These are phyloP conservation scores for Cucurbita ficifolia DNA, from an alignment of 306 rosid species.

Conservation along the genomic window DNA sequence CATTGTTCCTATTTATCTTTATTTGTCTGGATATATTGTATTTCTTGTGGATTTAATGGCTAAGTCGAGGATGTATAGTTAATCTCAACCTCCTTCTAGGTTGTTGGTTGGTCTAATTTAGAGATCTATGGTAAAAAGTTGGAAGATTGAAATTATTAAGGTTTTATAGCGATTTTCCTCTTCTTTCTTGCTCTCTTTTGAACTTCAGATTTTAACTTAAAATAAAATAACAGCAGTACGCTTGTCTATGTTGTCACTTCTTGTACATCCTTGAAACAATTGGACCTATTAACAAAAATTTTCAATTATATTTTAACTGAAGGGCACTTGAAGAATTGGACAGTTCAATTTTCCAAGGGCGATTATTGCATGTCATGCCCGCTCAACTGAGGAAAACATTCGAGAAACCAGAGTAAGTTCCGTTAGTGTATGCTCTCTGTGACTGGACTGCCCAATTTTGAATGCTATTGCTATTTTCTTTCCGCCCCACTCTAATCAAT, in stretches of 20 bases:
- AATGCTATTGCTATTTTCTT: background rate
- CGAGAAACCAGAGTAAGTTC: constrained; percentile 46
- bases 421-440: background rate
- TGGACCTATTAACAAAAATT: background rate
- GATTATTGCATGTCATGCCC: constrained; percentile 82
- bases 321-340: constrained; percentile 71
- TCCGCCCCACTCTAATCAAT: background rate
- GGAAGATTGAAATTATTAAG: background rate
- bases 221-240: background rate
- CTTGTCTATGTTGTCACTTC: background rate
- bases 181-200: background rate
- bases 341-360: constrained; percentile 73
- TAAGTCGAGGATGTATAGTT: background rate
- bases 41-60: background rate
- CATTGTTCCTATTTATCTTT: background rate
- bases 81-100: background rate
- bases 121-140: background rate
- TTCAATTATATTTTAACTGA: constrained; percentile 3
- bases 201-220: background rate
- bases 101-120: background rate
- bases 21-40: background rate
- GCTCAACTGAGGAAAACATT: constrained; percentile 38
- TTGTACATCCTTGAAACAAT: background rate
- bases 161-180: background rate
- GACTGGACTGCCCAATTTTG: background rate